Conservation (phyloP, 371 early-diverging fungal species). For the Mucor irregularis region DNA sequence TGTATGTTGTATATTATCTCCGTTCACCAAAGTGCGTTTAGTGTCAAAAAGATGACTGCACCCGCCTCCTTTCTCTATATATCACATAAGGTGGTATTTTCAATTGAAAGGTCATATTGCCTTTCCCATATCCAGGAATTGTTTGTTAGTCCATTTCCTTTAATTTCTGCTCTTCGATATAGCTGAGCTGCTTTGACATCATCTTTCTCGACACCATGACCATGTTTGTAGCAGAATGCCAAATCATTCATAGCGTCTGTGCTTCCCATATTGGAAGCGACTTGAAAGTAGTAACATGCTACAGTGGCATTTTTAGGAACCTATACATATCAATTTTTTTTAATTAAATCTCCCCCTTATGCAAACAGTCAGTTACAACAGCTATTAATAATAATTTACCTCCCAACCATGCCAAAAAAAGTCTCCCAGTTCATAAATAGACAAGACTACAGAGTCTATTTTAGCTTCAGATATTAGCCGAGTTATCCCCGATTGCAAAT, state of each 20-base stretch:
- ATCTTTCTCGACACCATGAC: constrained; percentile 82
- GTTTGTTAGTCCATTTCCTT: constrained; percentile 68
- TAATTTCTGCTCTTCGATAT: constrained; percentile 71
- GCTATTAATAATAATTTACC: constrained; percentile 29
- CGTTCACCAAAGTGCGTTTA: too few species aligned
- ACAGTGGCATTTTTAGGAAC: constrained; percentile 28
- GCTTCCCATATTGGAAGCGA: constrained; percentile 89
- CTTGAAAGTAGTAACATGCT: constrained; percentile 81
- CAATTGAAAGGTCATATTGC: constrained; percentile 1
- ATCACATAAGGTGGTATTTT: too few species aligned
- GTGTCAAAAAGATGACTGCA: too few species aligned
- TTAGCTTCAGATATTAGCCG: not conserved
- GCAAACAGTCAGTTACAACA: too few species aligned
- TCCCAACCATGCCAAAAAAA: constrained; percentile 91
- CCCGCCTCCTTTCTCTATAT: too few species aligned
- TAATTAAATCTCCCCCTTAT: not conserved
- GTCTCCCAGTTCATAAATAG: constrained; percentile 83
- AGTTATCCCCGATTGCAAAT: constrained; percentile 37
- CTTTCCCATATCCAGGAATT: constrained; percentile 90
- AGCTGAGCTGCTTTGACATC: constrained; percentile 78
- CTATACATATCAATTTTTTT: not conserved
- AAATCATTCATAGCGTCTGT: constrained; percentile 85
- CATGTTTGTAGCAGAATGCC: constrained; percentile 74
- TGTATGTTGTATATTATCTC: too few species aligned
- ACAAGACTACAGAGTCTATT: constrained; percentile 53